Conservation (phyloP, 192 early-diverging fungal species). For the Entomortierella lignicola region DNA sequence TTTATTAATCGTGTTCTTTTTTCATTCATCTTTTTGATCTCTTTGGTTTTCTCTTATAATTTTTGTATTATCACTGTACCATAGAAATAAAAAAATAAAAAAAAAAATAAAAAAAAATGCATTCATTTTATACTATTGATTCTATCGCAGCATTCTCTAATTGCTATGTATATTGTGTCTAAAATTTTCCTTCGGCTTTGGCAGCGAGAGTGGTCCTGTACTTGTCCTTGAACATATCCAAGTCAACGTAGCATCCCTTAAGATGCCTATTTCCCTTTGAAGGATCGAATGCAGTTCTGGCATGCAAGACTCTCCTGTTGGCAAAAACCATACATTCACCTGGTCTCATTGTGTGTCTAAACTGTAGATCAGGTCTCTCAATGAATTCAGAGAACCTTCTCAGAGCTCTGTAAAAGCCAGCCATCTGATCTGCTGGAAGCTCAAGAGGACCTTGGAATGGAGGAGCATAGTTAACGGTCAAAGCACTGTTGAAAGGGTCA, state of each 20-base stretch:
- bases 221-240: slow-evolving; percentile 71
- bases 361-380: slow-evolving; percentile 65
- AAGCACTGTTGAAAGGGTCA: slow-evolving; percentile 48
- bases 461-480: slow-evolving; percentile 80
- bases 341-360: slow-evolving; percentile 68
- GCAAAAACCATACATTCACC: slow-evolving; percentile 82
- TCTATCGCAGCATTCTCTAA: background rate
- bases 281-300: slow-evolving; percentile 77
- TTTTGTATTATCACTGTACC: too few relatives aligned
- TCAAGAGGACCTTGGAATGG: slow-evolving; percentile 86
- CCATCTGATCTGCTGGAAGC: slow-evolving; percentile 53
- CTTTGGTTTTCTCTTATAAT: too few relatives aligned
- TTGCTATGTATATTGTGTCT: background rate
- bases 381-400: slow-evolving; percentile 68
- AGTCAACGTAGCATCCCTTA: slow-evolving; percentile 72
- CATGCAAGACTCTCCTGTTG: slow-evolving; percentile 85
- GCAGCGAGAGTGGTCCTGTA: slow-evolving; percentile 32
- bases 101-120: background rate
- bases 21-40: too few relatives aligned
- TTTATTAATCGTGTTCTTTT: too few relatives aligned
- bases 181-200: slow-evolving; percentile 19
- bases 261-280: slow-evolving; percentile 77
- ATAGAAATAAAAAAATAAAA: too few relatives aligned
- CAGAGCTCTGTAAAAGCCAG: slow-evolving; percentile 75
- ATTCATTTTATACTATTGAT: background rate